phyloP scores from a whole-genome alignment of 805 yeast genomes.

The Zygosaccharomyces siamensis region DNA sequence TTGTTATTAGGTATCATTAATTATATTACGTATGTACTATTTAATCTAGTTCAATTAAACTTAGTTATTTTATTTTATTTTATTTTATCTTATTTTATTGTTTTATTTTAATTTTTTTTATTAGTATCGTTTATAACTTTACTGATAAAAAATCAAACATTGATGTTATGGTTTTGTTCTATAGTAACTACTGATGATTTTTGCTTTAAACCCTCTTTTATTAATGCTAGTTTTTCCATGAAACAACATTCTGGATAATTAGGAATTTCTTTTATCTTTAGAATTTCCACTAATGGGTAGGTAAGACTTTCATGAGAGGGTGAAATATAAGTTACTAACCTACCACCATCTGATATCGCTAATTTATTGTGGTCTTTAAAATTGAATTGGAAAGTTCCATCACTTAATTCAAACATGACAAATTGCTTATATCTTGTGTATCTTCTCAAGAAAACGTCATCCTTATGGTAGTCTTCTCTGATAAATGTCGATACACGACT shows the following conservation, averaged over 20 bases:
- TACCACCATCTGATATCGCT: constrained; percentile 71
- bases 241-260: constrained; percentile 44
- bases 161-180: constrained; percentile 14
- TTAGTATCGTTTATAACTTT: background rate
- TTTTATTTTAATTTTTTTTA: background rate
- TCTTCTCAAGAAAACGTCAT: constrained; percentile 72
- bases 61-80: too few species aligned
- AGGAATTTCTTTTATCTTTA: constrained; percentile 46
- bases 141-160: background rate
- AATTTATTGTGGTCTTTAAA: constrained; percentile 92
- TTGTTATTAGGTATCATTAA: background rate
- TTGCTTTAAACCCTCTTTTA: constrained; percentile 58
- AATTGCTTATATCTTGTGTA: constrained; percentile 73
- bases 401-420: constrained; percentile 89
- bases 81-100: too few species aligned
- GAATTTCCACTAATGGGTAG: constrained; percentile 46
- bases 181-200: constrained; percentile 32
- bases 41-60: background rate
- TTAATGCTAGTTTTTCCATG: constrained; percentile 45
- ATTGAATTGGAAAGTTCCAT: constrained; percentile 90
- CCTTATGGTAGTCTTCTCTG: constrained; percentile 54
- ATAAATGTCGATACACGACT: constrained; percentile 59
- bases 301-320: constrained; percentile 70
- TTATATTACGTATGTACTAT: constrained; percentile 1
- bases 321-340: constrained; percentile 73